phyloP scores from a whole-genome alignment of 192 early-diverging fungal species.

The Umbelopsis sp. region DNA sequence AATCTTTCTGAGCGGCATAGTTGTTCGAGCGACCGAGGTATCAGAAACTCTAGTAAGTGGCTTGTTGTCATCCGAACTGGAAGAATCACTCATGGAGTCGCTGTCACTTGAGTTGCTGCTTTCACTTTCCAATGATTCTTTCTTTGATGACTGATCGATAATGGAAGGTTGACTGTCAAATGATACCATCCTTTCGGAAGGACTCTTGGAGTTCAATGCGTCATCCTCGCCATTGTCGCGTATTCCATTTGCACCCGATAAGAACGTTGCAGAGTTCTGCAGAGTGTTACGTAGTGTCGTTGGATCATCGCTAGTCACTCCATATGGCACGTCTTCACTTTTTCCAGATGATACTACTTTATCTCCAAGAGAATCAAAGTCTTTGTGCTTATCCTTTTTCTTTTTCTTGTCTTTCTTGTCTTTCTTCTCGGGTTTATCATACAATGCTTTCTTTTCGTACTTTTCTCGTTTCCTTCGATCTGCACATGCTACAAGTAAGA shows the following conservation, averaged over 20 bases:
- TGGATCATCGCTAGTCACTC: constrained; percentile 8
- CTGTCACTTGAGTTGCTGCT: background rate
- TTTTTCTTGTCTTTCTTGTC: constrained; percentile 36
- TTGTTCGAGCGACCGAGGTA: background rate
- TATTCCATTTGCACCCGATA: constrained; percentile 1
- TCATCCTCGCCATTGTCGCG: background rate
- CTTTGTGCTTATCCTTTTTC: constrained; percentile 32
- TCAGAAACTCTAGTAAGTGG: background rate
- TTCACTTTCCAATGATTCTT: background rate
- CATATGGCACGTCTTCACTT: background rate
- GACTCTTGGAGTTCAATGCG: background rate
- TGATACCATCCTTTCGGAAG: background rate
- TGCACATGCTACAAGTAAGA: no score
- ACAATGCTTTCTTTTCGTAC: constrained; percentile 12
- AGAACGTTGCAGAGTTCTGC: background rate
- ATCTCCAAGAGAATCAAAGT: background rate
- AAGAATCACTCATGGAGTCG: background rate
- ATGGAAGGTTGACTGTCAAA: background rate
- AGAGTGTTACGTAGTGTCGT: constrained; percentile 19
- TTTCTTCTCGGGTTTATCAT: constrained; percentile 27
- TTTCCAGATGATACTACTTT: background rate
- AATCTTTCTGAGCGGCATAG: constrained; percentile 21
- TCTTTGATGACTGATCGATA: background rate
- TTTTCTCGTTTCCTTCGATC: constrained; percentile 27
- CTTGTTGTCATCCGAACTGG: background rate